Percentiles rank a stretch among this genome's conserved stretches.
Conservation (phyloP, 352 stramenopile species). For the Pythium sukuiense region DNA sequence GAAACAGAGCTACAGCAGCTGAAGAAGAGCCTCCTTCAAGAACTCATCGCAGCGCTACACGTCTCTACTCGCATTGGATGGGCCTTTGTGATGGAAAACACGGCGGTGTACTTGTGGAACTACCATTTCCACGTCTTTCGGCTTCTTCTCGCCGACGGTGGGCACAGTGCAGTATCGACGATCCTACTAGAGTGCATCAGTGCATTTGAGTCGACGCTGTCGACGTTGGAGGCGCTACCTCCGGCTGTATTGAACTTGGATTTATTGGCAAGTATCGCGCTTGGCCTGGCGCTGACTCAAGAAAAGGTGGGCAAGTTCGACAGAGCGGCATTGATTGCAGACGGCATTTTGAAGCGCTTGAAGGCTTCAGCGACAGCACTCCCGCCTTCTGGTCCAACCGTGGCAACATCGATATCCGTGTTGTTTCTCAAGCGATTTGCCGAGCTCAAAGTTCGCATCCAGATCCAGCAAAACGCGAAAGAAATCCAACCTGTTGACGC, state of each 20-base stretch:
- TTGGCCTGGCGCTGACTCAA: slow-evolving; percentile 56
- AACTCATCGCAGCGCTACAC: slow-evolving; percentile 37
- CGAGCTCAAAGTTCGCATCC: slow-evolving; percentile 60
- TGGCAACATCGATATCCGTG: slow-evolving; percentile 19
- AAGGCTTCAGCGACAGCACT: slow-evolving; percentile 21
- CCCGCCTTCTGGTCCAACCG: neutral
- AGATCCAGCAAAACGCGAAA: slow-evolving; percentile 72
- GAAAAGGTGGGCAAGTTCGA: slow-evolving; percentile 48
- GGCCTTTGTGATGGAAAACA: slow-evolving; percentile 77
- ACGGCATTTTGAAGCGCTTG: slow-evolving; percentile 55
- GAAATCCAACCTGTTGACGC: slow-evolving; percentile 52
- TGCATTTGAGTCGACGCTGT: slow-evolving; percentile 60
- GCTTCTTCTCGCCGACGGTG: slow-evolving; percentile 28
- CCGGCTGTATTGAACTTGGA: slow-evolving; percentile 32
- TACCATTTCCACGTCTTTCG: slow-evolving; percentile 89
- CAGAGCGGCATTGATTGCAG: slow-evolving; percentile 47
- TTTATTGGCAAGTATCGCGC: slow-evolving; percentile 45
- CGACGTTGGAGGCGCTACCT: slow-evolving; percentile 40
- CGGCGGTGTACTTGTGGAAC: slow-evolving; percentile 89
- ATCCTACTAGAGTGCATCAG: slow-evolving; percentile 61
- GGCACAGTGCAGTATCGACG: slow-evolving; percentile 1
- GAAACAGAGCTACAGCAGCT: slow-evolving; percentile 29
- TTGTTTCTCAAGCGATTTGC: slow-evolving; percentile 64
- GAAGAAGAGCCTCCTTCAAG: slow-evolving; percentile 51
- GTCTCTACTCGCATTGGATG: slow-evolving; percentile 49